Evolutionary conservation across 2,329 filamentous ascomycete species (phyloP).

Genomic region (Clarireedia monteithiana): DNA sequence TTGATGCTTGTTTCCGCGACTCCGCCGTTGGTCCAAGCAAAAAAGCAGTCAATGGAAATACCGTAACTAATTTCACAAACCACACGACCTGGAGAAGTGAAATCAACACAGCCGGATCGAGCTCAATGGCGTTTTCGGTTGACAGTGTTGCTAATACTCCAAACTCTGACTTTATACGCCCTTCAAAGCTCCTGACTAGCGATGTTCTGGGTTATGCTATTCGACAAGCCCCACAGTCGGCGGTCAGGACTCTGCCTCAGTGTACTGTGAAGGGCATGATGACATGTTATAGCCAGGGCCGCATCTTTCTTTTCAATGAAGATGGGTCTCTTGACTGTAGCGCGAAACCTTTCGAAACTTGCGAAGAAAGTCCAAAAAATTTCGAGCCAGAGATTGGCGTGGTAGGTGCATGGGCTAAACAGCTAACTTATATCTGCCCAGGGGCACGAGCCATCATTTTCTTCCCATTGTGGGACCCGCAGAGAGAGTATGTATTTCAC

Average conservation of each 20-base stretch:
- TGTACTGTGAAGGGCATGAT: constrained; percentile 14
- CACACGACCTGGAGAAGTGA: neutral
- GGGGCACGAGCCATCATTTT: constrained; percentile 37
- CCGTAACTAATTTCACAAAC: neutral
- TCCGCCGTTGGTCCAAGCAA: constrained; percentile 1
- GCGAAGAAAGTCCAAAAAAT: neutral
- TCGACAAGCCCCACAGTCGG: neutral
- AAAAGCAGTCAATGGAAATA: neutral
- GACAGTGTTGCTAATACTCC: neutral
- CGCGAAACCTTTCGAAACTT: neutral
- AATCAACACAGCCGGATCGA: neutral
- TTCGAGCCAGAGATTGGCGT: constrained; percentile 3
- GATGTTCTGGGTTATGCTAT: constrained; percentile 6
- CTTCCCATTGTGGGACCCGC: constrained; percentile 40
- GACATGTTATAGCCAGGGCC: constrained; percentile 16
- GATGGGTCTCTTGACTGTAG: constrained; percentile 9
- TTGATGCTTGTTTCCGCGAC: constrained; percentile 17
- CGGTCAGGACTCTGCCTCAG: constrained; percentile 4
- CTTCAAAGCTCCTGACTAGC: neutral
- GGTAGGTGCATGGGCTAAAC: constrained; percentile 8
- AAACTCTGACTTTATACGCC: neutral
- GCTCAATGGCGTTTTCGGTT: neutral
- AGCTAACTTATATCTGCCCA: constrained; percentile 30
- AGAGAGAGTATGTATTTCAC: constrained; percentile 26
- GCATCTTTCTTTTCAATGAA: constrained; percentile 17